Percentiles rank a stretch among this genome's conserved stretches.
Evolutionary conservation across 257 asterid genomes (phyloP).

Genomic region (Solanum medicagineum): DNA sequence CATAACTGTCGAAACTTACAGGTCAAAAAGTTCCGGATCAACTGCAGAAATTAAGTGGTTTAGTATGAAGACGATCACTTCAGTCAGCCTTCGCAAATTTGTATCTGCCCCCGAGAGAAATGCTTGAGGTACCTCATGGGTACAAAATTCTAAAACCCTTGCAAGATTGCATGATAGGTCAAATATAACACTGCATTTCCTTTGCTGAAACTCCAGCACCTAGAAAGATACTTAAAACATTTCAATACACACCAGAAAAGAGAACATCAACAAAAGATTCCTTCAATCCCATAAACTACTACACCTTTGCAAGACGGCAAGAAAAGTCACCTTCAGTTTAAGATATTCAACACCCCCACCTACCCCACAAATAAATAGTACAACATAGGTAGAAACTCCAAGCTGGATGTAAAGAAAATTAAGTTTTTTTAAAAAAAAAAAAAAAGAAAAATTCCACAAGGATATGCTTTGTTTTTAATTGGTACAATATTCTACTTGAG

Average conservation of each 20-base stretch:
- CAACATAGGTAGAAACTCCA: not conserved
- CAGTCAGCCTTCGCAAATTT: slow-evolving; percentile 76
- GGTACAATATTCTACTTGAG: not conserved
- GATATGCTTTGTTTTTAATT: not conserved
- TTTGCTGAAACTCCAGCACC: slow-evolving; percentile 81
- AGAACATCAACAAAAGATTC: not conserved
- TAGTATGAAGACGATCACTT: slow-evolving; percentile 66
- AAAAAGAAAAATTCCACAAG: not conserved
- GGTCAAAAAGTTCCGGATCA: slow-evolving; percentile 76
- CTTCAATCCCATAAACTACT: not conserved
- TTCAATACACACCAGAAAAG: not conserved
- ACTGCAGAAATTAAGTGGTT: slow-evolving; percentile 63
- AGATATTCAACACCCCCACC: not conserved
- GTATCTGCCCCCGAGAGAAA: slow-evolving; percentile 72
- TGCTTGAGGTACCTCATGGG: slow-evolving; percentile 79
- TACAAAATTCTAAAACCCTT: slow-evolving; percentile 78
- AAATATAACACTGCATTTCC: slow-evolving; percentile 79
- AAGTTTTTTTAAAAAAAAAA: not conserved
- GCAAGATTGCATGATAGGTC: slow-evolving; percentile 92
- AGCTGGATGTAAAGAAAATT: not conserved
- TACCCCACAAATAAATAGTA: not conserved
- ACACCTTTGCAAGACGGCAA: not conserved
- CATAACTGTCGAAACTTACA: slow-evolving; percentile 35
- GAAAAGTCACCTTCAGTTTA: not conserved
- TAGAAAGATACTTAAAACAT: slow-evolving; percentile 17